Conservation (phyloP, 352 stramenopile species). For the Phytophthora europaea region DNA sequence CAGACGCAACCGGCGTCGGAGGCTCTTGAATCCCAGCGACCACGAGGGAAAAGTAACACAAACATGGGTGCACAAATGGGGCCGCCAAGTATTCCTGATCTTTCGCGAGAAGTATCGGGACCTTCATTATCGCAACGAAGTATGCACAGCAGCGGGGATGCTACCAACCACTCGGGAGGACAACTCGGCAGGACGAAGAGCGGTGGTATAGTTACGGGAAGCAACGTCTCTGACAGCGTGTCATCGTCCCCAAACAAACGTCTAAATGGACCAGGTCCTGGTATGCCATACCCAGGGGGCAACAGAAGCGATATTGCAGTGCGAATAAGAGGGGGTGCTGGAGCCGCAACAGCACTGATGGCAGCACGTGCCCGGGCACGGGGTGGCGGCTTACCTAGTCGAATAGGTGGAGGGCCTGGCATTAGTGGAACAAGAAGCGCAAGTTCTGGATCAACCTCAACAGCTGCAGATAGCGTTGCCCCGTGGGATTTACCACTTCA, state of each 20-base stretch:
- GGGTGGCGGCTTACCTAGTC: conserved; percentile 58
- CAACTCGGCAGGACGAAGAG: conserved; percentile 30
- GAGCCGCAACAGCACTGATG: conserved; percentile 76
- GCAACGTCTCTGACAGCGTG: conserved; percentile 46
- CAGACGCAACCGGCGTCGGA: conserved; percentile 52
- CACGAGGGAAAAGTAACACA: conserved; percentile 49
- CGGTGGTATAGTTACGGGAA: conserved; percentile 42
- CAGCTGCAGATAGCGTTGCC: conserved; percentile 57
- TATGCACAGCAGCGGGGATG: conserved; percentile 36
- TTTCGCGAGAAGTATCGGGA: conserved; percentile 58
- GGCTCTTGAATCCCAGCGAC: conserved; percentile 36
- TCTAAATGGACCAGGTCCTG: conserved; percentile 28
- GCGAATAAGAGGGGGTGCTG: conserved; percentile 58
- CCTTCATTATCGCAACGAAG: conserved; percentile 61
- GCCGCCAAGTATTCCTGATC: conserved; percentile 44
- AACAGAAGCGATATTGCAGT: conserved; percentile 27
- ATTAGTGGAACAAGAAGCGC: conserved; percentile 29
- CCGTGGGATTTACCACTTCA: conserved; percentile 79
- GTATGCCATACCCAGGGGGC: conserved; percentile 30
- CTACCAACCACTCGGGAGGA: conserved; percentile 10
- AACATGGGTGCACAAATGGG: conserved; percentile 33
- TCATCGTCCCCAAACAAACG: conserved; percentile 69
- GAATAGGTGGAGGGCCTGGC: conserved; percentile 55
- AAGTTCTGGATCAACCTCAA: conserved; percentile 25
- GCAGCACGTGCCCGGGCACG: conserved; percentile 74